Conservation (phyloP, 1,284 basidiomycete species). For the Trametes polyzona region DNA sequence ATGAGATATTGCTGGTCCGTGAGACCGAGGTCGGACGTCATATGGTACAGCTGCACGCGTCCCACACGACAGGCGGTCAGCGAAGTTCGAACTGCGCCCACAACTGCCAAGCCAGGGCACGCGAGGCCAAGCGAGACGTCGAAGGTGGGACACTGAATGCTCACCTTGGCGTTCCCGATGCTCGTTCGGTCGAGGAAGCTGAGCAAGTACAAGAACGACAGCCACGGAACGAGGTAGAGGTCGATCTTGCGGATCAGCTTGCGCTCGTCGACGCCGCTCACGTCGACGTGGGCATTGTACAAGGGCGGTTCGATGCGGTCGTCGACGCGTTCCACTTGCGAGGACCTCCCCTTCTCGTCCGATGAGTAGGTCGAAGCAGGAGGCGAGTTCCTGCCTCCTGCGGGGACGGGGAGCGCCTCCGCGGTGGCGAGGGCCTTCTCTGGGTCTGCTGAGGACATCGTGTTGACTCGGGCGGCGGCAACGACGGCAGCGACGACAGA, state of each 20-base stretch:
- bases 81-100: neutral
- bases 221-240: conserved; percentile 65
- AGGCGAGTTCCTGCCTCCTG: neutral
- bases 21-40: conserved; percentile 58
- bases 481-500: neutral
- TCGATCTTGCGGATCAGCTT: conserved; percentile 71
- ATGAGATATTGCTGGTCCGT: conserved; percentile 68
- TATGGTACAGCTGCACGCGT: conserved; percentile 53
- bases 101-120: neutral
- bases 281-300: conserved; percentile 57
- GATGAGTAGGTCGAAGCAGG: conserved; percentile 25
- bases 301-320: conserved; percentile 28
- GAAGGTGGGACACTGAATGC: too few relatives aligned
- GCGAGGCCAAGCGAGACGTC: neutral
- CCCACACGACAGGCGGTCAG: neutral
- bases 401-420: neutral
- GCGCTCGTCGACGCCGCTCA: conserved; percentile 60
- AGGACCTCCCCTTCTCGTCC: conserved; percentile 31
- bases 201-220: conserved; percentile 74
- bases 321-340: conserved; percentile 23
- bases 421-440: conserved; percentile 11
- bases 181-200: conserved; percentile 80
- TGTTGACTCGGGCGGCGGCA: neutral
- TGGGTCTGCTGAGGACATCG: conserved; percentile 15
- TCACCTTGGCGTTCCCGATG: conserved; percentile 79